Conservation (phyloP, 164 flowering plant species). For the Amborella trichopoda region DNA sequence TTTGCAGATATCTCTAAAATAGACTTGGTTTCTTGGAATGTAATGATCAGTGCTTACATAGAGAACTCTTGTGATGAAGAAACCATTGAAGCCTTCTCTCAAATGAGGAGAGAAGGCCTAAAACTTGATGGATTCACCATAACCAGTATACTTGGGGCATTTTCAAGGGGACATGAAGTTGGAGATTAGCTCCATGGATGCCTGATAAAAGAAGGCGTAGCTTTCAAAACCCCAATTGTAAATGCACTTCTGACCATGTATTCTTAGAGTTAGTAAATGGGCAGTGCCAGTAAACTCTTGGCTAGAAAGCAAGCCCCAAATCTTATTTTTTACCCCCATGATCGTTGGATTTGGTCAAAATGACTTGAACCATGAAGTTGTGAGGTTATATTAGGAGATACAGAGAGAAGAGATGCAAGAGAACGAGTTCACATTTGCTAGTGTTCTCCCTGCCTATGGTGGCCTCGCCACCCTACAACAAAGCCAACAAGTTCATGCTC, state of each 20-base stretch:
- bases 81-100: slow-evolving; percentile 14
- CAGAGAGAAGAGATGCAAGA: slow-evolving; percentile 16
- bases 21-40: slow-evolving; percentile 20
- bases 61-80: slow-evolving; percentile 15
- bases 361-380: slow-evolving; percentile 13
- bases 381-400: slow-evolving; percentile 15
- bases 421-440: slow-evolving; percentile 19
- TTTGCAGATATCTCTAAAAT: slow-evolving; percentile 13
- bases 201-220: slow-evolving; percentile 11
- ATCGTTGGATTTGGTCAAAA: slow-evolving; percentile 19
- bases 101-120: slow-evolving; percentile 13
- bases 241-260: slow-evolving; percentile 25
- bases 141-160: slow-evolving; percentile 16
- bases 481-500: slow-evolving; percentile 17
- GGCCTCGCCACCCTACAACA: slow-evolving; percentile 13
- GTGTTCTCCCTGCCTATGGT: slow-evolving; percentile 23
- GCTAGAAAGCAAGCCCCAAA: slow-evolving; percentile 13
- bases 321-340: slow-evolving; percentile 21
- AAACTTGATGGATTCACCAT: slow-evolving; percentile 21
- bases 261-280: slow-evolving; percentile 14
- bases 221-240: slow-evolving; percentile 16
- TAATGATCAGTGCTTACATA: slow-evolving; percentile 15
- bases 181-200: slow-evolving; percentile 20
- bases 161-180: slow-evolving; percentile 7
- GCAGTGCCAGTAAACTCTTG: neutral